phyloP scores from a whole-genome alignment of 371 early-diverging fungal species.

The Circinella umbellata region DNA sequence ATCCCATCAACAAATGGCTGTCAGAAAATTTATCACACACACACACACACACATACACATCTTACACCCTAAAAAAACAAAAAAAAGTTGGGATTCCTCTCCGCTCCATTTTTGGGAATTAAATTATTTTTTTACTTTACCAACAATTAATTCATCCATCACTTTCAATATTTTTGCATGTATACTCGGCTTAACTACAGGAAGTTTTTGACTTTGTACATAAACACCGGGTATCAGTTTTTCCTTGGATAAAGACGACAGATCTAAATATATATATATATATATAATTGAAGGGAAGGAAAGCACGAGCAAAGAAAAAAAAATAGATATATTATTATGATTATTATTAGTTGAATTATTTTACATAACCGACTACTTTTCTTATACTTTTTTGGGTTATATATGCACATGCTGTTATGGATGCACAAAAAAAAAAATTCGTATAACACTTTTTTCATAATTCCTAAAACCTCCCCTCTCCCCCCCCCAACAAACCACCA shows the following conservation, averaged over 20 bases:
- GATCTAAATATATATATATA: too few species aligned
- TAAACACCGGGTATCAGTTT: slow-evolving; percentile 81
- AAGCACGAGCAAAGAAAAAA: slow-evolving; percentile 3
- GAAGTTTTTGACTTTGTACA: slow-evolving; percentile 73
- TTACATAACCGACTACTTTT: neutral
- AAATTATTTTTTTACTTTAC: slow-evolving; percentile 31
- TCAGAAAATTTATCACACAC: neutral
- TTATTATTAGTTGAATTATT: neutral
- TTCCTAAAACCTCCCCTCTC: neutral
- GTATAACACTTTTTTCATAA: too few species aligned
- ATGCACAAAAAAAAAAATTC: too few species aligned
- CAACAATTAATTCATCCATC: slow-evolving; percentile 68
- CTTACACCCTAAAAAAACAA: neutral
- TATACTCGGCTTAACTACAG: slow-evolving; percentile 67
- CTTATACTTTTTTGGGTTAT: too few species aligned
- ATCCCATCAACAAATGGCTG: neutral
- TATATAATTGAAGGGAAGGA: too few species aligned
- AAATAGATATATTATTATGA: too few species aligned
- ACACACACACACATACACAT: too few species aligned
- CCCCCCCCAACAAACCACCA: too few species aligned
- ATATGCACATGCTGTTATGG: slow-evolving; percentile 1
- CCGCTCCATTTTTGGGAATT: neutral
- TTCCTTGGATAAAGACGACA: slow-evolving; percentile 49
- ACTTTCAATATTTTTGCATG: slow-evolving; percentile 67
- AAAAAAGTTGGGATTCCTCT: neutral